Percentiles rank a stretch among this genome's conserved stretches.
These are phyloP conservation scores for Pichia inconspicua DNA, from an alignment of 1,139 yeast species.

Conservation along the genomic window DNA sequence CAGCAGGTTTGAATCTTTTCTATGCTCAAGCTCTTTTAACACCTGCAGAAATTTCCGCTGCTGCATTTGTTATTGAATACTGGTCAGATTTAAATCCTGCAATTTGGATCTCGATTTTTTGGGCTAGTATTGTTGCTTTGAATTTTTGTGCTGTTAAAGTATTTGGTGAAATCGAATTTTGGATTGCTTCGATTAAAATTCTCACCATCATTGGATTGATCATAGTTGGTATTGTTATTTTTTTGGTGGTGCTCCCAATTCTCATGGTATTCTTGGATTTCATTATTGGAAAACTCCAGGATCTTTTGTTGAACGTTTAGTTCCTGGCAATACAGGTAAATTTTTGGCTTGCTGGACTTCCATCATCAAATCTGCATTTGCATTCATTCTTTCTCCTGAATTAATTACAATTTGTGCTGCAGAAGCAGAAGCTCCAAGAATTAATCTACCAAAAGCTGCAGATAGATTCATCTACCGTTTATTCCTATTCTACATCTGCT, in stretches of 20 bases:
- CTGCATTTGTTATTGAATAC: constrained; percentile 44
- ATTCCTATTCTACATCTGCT: constrained; percentile 38
- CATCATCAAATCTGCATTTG: constrained; percentile 68
- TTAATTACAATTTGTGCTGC: constrained; percentile 44
- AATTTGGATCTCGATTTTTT: constrained; percentile 43
- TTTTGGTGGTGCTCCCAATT: constrained; percentile 39
- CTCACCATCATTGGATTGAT: constrained; percentile 30
- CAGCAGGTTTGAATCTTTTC: constrained; percentile 43
- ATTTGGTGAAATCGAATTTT: constrained; percentile 49
- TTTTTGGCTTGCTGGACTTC: constrained; percentile 50
- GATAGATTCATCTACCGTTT: constrained; percentile 40
- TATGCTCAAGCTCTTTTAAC: constrained; percentile 43
- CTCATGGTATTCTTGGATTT: constrained; percentile 41
- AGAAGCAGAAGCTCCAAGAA: constrained; percentile 40
- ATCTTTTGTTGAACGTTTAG: constrained; percentile 44
- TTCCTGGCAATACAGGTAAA: constrained; percentile 43
- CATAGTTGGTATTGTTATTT: constrained; percentile 30
- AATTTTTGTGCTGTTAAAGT: constrained; percentile 42
- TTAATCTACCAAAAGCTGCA: constrained; percentile 41
- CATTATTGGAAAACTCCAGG: constrained; percentile 59
- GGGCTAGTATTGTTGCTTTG: constrained; percentile 33
- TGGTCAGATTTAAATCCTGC: constrained; percentile 45
- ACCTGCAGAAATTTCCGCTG: constrained; percentile 47
- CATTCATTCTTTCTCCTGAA: constrained; percentile 57
- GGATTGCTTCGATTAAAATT: constrained; percentile 40